Evolutionary conservation across 208 protist genomes (phyloP).

Genomic region (Trypanosoma lewisi): DNA sequence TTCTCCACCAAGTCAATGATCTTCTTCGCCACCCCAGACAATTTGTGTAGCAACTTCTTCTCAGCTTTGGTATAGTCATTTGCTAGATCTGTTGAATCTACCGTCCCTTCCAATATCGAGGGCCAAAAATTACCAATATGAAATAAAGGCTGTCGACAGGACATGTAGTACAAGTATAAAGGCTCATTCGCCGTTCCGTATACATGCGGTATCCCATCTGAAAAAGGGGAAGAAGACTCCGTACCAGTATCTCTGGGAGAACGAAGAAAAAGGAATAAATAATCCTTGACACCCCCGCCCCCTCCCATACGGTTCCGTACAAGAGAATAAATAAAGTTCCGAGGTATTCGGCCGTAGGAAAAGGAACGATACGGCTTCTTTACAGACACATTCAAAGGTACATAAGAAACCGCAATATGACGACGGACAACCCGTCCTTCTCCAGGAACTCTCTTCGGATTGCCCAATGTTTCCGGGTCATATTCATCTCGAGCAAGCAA

Average conservation of each 20-base stretch:
- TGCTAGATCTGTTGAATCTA: not conserved
- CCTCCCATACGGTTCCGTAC: slow-evolving; percentile 1
- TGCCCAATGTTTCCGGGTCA: slow-evolving; percentile 12
- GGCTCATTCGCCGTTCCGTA: slow-evolving; percentile 36
- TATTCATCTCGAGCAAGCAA: slow-evolving; percentile 38
- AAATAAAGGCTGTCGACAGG: slow-evolving; percentile 46
- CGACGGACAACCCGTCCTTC: not conserved
- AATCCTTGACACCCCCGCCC: slow-evolving; percentile 26
- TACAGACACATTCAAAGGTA: not conserved
- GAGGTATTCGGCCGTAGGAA: slow-evolving; percentile 43
- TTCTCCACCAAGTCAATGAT: slow-evolving; percentile 19
- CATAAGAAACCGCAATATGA: slow-evolving; percentile 19
- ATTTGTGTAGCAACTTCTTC: slow-evolving; percentile 7
- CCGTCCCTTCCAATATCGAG: not conserved
- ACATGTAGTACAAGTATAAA: slow-evolving; percentile 47
- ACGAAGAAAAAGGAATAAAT: slow-evolving; percentile 43
- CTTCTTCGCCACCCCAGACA: slow-evolving; percentile 12
- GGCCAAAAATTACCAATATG: slow-evolving; percentile 22
- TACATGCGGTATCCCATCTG: slow-evolving; percentile 42
- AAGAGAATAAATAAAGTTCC: slow-evolving; percentile 24
- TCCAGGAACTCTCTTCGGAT: not conserved
- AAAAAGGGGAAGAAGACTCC: slow-evolving; percentile 6
- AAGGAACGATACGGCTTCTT: slow-evolving; percentile 33
- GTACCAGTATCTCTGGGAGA: not conserved
- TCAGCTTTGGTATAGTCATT: slow-evolving; percentile 2